Percentiles rank a stretch among this genome's conserved stretches.
These are phyloP conservation scores for Claviceps paspali DNA, from an alignment of 2,329 filamentous ascomycete species.

Conservation along the genomic window DNA sequence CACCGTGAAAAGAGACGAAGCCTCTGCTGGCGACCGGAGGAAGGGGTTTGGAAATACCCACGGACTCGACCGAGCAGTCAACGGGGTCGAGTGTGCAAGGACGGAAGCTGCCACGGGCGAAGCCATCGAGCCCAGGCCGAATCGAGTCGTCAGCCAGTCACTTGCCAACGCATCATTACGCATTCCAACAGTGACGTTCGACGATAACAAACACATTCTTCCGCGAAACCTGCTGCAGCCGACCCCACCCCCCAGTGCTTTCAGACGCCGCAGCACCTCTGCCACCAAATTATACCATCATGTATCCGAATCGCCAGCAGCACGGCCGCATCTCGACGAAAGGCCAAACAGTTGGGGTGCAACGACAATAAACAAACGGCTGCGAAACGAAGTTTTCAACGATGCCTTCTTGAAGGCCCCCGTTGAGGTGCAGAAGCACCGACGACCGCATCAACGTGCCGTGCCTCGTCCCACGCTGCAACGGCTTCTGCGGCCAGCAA, in stretches of 20 bases:
- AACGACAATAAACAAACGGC: conserved; percentile 73
- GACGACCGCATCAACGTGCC: conserved; percentile 52
- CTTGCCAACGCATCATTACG: conserved; percentile 48
- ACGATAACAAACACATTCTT: conserved; percentile 87
- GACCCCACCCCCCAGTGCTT: conserved; percentile 23
- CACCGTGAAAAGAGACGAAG: conserved; percentile 34
- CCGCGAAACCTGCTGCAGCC: conserved; percentile 67
- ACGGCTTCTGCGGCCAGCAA: conserved; percentile 27
- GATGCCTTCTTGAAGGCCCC: conserved; percentile 80
- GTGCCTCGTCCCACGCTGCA: conserved; percentile 39
- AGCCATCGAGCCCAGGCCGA: conserved; percentile 8
- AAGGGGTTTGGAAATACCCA: conserved; percentile 16
- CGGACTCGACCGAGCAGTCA: neutral
- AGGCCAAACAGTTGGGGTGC: conserved; percentile 67
- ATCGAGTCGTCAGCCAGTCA: conserved; percentile 53
- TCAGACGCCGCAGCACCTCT: conserved; percentile 20
- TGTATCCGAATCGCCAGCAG: conserved; percentile 5
- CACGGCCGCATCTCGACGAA: conserved; percentile 32
- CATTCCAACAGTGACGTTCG: conserved; percentile 81
- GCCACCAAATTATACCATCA: conserved; percentile 11
- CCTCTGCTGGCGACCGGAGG: conserved; percentile 20
- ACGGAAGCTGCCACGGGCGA: conserved; percentile 8
- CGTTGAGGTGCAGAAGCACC: conserved; percentile 65
- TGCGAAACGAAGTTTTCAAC: conserved; percentile 82
- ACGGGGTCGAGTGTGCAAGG: neutral